Base-by-base conservation (phyloP, 2,329 filamentous ascomycete genomes). In the Corniculantispora saksenae region DNA sequence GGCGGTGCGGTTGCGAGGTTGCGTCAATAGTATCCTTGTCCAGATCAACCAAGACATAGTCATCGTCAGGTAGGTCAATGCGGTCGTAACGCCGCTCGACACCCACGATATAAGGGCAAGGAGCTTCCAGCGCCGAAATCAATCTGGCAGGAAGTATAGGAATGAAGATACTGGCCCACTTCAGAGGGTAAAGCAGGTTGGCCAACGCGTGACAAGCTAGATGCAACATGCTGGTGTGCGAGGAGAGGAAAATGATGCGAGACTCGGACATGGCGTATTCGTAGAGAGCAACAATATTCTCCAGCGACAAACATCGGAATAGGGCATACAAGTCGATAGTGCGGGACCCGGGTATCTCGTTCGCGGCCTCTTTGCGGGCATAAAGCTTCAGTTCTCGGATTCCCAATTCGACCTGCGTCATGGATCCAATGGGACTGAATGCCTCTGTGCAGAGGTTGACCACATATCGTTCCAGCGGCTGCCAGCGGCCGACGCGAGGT, bases 401-500 rank as follows among this genome's bases (percentile, higher is more conserved):
- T 1, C 91, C 90, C 45, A 98, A 83, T 78, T 99, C 95, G 38
- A 98, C 93, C 76, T 99, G 95, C 0, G 94, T 98, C 78, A 96
- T 94, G 47, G 95, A 98, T 40, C 91, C 91, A 59, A 97, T 87
- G 1, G 95, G 95, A 73, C 91, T 94, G 73, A 96, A 91, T 2
- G 95, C 95, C 78, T 98, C 94, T 12, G 94, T 94, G 79, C 95
- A 99, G 40, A 99, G 83, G 76, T 98, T 98, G 79, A 98, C 90
- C 40, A 99, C 94, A 76, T 98, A 99, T 74, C 94, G 89, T 80
- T 99, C 95, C 66, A 99, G 81, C 17, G 95, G 95, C 76, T 97
- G 94, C 95, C 95, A 99, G 74, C 93, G 88, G 53, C 95, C 95
- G 69, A 97, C 89, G 72, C 89, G 92, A 15, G 95, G 94, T 6